These are phyloP conservation scores for Cordyceps farinosa DNA, from an alignment of 2,329 filamentous ascomycete genomes.

Conservation along the genomic window DNA sequence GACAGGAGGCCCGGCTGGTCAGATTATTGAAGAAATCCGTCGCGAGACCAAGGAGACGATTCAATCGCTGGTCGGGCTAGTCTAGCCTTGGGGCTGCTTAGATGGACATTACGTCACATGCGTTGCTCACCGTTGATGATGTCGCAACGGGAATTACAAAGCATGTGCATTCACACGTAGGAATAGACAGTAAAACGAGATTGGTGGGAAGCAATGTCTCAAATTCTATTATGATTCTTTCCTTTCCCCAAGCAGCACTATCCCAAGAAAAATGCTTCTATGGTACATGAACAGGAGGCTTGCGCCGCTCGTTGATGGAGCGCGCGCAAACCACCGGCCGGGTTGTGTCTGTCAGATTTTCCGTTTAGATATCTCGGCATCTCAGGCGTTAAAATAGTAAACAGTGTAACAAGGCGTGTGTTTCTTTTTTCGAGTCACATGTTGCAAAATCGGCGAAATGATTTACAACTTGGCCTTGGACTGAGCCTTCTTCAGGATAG, in stretches of 20 bases:
- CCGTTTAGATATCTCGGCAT: conserved; percentile 7
- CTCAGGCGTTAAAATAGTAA: conserved; percentile 5
- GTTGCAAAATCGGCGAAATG: neutral
- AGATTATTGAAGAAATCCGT: conserved; percentile 42
- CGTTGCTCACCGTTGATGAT: neutral
- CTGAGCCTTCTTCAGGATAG: conserved; percentile 84
- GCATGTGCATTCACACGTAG: neutral
- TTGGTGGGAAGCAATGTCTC: neutral
- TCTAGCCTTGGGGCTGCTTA: neutral
- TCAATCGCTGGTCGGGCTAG: conserved; percentile 24
- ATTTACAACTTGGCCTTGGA: conserved; percentile 76
- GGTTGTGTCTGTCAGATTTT: neutral
- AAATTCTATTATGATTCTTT: conserved; percentile 1
- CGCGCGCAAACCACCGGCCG: neutral
- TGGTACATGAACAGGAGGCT: conserved; percentile 6
- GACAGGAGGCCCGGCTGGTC: conserved; percentile 37
- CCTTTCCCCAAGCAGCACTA: neutral
- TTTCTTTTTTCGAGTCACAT: neutral
- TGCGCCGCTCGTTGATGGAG: neutral
- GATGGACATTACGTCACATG: neutral
- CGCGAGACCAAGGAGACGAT: conserved; percentile 36
- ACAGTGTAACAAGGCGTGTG: neutral
- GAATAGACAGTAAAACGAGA: neutral
- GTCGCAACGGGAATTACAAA: neutral
- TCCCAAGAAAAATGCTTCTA: conserved; percentile 10